phyloP scores from a whole-genome alignment of 805 yeast genomes.

The Cyberlindnera mrakii region DNA sequence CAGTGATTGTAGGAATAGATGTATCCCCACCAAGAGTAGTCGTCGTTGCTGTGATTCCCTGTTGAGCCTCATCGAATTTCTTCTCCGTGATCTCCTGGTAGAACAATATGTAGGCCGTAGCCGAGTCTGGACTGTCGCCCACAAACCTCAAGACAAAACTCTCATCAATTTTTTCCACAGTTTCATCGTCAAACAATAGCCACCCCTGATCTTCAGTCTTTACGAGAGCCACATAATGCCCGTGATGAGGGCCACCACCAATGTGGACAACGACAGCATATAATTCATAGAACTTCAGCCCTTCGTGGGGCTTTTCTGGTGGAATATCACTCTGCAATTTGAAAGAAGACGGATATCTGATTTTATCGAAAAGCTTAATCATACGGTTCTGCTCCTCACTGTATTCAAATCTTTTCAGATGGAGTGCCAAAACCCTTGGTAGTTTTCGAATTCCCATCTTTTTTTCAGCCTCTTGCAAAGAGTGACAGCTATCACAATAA shows the following conservation, averaged over 20 bases:
- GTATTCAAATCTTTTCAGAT: conserved; percentile 88
- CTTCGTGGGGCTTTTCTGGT: conserved; percentile 37
- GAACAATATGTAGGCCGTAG: conserved; percentile 87
- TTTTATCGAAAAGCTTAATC: conserved; percentile 81
- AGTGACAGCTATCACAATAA: conserved; percentile 84
- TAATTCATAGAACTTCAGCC: conserved; percentile 65
- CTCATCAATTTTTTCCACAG: conserved; percentile 84
- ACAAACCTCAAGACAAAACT: conserved; percentile 76
- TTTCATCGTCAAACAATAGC: conserved; percentile 92
- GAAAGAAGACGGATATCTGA: conserved; percentile 70
- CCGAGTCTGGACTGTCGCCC: conserved; percentile 82
- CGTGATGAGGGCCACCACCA: conserved; percentile 98
- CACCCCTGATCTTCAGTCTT: conserved; percentile 77
- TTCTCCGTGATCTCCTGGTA: conserved; percentile 56
- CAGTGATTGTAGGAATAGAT: not conserved
- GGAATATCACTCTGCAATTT: conserved; percentile 51
- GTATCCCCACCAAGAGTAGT: not conserved
- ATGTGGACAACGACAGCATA: conserved; percentile 87
- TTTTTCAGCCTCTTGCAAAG: conserved; percentile 91
- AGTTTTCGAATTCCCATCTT: conserved; percentile 72
- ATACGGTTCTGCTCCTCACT: conserved; percentile 75
- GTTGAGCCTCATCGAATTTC: conserved; percentile 15
- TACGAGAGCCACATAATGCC: conserved; percentile 87
- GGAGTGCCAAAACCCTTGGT: conserved; percentile 77
- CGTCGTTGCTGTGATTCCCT: not conserved